phyloP scores from a whole-genome alignment of 169 alveolate species.

The Cryptosporidium felis region DNA sequence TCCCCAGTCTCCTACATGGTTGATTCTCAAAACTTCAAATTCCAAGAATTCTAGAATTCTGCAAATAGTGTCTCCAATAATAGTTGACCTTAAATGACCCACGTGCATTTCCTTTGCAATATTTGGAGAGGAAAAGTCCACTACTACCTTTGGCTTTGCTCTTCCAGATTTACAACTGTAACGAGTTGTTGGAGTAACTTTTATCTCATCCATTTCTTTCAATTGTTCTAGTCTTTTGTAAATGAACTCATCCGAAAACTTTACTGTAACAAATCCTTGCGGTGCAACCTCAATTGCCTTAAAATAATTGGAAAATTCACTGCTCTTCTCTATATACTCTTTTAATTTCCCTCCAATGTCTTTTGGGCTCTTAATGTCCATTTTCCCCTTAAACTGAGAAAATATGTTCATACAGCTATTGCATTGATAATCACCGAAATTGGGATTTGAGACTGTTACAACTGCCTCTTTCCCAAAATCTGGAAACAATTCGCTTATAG shows the following conservation, averaged over 20 bases:
- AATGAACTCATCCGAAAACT: slow-evolving; percentile 71
- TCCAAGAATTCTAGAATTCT: slow-evolving; percentile 88
- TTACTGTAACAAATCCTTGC: slow-evolving; percentile 80
- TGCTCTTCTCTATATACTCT: slow-evolving; percentile 72
- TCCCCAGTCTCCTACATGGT: slow-evolving; percentile 99
- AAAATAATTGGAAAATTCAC: slow-evolving; percentile 27
- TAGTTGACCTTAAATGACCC: slow-evolving; percentile 98
- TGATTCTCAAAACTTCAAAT: slow-evolving; percentile 87
- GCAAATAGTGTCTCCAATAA: slow-evolving; percentile 95
- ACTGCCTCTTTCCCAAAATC: slow-evolving; percentile 73
- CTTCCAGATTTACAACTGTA: slow-evolving; percentile 26
- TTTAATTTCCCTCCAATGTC: slow-evolving; percentile 80
- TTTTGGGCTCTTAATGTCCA: slow-evolving; percentile 78
- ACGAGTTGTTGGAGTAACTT: slow-evolving; percentile 70
- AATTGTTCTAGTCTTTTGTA: slow-evolving; percentile 34
- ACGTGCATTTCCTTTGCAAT: slow-evolving; percentile 99
- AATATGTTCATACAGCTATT: slow-evolving; percentile 80
- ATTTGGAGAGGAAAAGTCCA: slow-evolving; percentile 99
- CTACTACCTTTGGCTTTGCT: slow-evolving; percentile 79
- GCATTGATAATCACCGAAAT: slow-evolving; percentile 84
- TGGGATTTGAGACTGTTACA: slow-evolving; percentile 80
- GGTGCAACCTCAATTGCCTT: slow-evolving; percentile 84
- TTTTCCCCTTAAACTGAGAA: slow-evolving; percentile 75
- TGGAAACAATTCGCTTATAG: slow-evolving; percentile 74
- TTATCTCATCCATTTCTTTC: slow-evolving; percentile 72